Evolutionary conservation across 495 filamentous ascomycete species (phyloP), one percentile per base, ranked within the genome.

Genomic region (Aspergillus biplanus): DNA sequence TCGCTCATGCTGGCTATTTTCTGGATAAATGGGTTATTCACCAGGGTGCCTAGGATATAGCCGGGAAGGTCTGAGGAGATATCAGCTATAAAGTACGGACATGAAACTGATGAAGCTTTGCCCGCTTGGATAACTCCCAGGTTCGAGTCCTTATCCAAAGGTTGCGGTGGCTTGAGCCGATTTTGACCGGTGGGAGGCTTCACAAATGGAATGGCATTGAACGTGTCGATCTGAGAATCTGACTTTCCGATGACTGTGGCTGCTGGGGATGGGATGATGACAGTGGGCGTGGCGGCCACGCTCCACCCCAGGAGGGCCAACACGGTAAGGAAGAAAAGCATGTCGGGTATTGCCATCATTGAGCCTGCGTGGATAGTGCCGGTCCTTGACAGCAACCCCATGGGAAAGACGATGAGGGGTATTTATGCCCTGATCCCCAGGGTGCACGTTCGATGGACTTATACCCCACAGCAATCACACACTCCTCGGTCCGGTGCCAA

Each of bases 141-240:
- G 5, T 27, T 27, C 21, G 21, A 27, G 21, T 78, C 67, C 2
- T 75, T 64, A 52, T 83, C 76, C 0, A 89, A 61, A 1, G 83
- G 68, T 69, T 85, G 82, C 0, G 89, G 86, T 16, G 81, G 73
- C 52, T 83, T 84, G 66, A 91, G 83, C 6, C 88, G 80, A 42
- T 87, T 79, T 3, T 79, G 67, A 0, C 82, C 85, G 1, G 81
- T 79, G 0, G 89, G 88, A 7, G 83, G 79, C 59, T 87, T 78
- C 7, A 87, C 88, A 67, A 85, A 90, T 1, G 89, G 88, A 9
- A 91, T 83, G 2, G 85, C 87, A 56, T 87, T 84, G 69, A 89
- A 90, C 47, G 68, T 67, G 12, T 87, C 85, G 8, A 83, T 67
- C n/a, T 67, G 70, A n/a, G 49, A 50, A 27, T 42, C 62, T 1